Conservation (phyloP, 2,329 filamentous ascomycete genomes). For the Ceratocystis colombiana region DNA sequence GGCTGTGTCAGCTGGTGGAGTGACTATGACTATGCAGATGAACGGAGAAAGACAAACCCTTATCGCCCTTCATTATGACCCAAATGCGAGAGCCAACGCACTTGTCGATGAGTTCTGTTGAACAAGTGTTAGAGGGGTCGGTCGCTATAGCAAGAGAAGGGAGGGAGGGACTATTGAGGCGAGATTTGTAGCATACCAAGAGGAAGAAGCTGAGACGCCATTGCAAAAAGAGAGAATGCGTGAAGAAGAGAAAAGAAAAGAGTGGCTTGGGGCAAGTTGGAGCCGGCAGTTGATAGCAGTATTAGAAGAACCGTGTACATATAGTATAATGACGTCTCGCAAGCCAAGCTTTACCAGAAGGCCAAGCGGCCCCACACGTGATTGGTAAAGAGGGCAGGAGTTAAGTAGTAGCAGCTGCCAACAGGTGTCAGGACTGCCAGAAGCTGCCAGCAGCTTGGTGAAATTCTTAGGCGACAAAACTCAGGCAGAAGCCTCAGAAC, state of each 20-base stretch:
- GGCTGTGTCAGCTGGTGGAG: not conserved
- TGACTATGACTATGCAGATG: not conserved
- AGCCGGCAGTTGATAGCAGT: not conserved
- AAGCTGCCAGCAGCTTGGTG: not conserved
- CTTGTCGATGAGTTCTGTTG: conserved; percentile 89
- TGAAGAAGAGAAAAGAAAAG: not conserved
- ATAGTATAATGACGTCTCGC: conserved; percentile 14
- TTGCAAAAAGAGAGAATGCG: conserved; percentile 30
- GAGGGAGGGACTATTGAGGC: not conserved
- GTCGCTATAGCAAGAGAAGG: not conserved
- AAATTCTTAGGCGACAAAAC: not conserved
- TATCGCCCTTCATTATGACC: conserved; percentile 99
- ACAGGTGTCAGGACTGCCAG: not conserved
- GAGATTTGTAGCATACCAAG: conserved; percentile 43
- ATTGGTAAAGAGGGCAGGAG: not conserved
- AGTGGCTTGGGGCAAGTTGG: not conserved
- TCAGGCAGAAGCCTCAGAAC: too few species aligned
- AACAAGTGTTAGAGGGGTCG: not conserved
- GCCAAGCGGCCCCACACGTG: conserved; percentile 16
- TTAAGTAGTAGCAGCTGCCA: not conserved
- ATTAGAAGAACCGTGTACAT: not conserved
- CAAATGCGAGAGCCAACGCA: conserved; percentile 96
- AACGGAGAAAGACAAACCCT: conserved; percentile 50
- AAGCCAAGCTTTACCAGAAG: not conserved
- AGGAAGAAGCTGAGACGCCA: conserved; percentile 66